Base-by-base conservation (phyloP, 257 asterid genomes). In the Buddleja alternifolia region DNA sequence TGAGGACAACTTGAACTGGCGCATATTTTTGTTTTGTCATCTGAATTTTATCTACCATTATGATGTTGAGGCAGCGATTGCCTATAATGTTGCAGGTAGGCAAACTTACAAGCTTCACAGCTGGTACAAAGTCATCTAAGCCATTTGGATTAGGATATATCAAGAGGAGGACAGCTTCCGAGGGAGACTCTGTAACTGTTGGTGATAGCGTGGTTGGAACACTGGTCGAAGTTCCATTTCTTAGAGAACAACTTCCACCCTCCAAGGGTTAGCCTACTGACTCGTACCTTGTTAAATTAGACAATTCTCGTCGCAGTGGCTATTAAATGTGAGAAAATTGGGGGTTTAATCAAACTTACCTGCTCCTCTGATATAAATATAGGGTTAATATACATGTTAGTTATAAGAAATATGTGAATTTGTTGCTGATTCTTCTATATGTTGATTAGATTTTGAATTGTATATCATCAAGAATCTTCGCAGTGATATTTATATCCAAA, bases 81-180 rank as follows among this genome's bases (percentile, higher is more conserved):
- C 44, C 58, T 53, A 12, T 19, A 14, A 12, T 40, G 52, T 66
- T 78, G 81, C 91, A 93, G 98, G 94, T 90, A 39, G 98, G 98
- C 58, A 90, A 85, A 73, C 66, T 93, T 73, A 93, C 98, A 1
- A 93, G 98, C 82, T 81, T 66, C 75, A 84, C 97, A 45, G 67
- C 75, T 17, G 90, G 96, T 71, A 79, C 80, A 51, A 64, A 80
- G 51, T 71, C 75, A 14, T 81, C 90, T 12, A 83, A 80, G 64
- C 89, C 84, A 47, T 88, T 90, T 63, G 98, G 97, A 66, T 83
- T 93, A 63, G 99, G 99, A 73, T 93, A 93, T 79, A 73, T 93
- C 63, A 93, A 83, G 86, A 85, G 83, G 77, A 86, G 72, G 71
- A 79, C 78, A 36, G 97, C 94, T 77, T 82, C 93, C 8, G 81